These are phyloP conservation scores for Nitzschia sp. DNA, from an alignment of 108 stramenopile genomes.

Conservation along the genomic window DNA sequence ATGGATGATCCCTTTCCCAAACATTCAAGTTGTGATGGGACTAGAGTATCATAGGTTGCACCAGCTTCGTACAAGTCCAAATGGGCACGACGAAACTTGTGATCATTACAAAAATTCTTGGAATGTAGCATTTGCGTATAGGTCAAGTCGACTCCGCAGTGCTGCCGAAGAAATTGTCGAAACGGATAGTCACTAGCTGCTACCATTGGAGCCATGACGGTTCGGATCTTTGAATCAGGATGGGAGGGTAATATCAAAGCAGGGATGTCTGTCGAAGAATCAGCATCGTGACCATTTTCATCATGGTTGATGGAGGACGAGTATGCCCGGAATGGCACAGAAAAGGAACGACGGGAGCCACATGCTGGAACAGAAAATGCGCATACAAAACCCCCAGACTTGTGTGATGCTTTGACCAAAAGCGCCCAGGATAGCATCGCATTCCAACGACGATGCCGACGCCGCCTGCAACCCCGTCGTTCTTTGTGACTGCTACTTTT, in stretches of 20 bases:
- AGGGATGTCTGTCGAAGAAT: not conserved
- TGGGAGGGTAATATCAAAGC: conserved; percentile 18
- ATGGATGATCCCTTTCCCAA: conserved; percentile 19
- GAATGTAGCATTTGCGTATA: conserved; percentile 97
- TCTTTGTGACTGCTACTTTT: too few species aligned
- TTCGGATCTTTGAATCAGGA: conserved; percentile 38
- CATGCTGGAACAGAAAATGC: too few species aligned
- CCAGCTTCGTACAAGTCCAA: conserved; percentile 67
- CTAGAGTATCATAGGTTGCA: conserved; percentile 16
- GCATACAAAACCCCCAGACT: too few species aligned
- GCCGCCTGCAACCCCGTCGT: too few species aligned
- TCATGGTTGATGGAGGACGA: too few species aligned
- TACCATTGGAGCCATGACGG: conserved; percentile 76
- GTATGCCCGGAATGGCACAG: too few species aligned
- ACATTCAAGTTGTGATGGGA: conserved; percentile 29
- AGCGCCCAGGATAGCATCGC: too few species aligned
- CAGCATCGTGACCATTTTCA: not conserved
- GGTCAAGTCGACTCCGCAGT: conserved; percentile 79
- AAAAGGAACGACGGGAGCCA: too few species aligned
- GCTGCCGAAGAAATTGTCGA: conserved; percentile 83
- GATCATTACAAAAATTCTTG: conserved; percentile 56
- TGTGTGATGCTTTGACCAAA: too few species aligned
- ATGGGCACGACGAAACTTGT: conserved; percentile 60
- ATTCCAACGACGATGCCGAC: too few species aligned
- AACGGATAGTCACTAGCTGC: conserved; percentile 84